These are phyloP conservation scores for Colletotrichum tamarilloi DNA, from an alignment of 2,329 filamentous ascomycete genomes.

Conservation along the genomic window DNA sequence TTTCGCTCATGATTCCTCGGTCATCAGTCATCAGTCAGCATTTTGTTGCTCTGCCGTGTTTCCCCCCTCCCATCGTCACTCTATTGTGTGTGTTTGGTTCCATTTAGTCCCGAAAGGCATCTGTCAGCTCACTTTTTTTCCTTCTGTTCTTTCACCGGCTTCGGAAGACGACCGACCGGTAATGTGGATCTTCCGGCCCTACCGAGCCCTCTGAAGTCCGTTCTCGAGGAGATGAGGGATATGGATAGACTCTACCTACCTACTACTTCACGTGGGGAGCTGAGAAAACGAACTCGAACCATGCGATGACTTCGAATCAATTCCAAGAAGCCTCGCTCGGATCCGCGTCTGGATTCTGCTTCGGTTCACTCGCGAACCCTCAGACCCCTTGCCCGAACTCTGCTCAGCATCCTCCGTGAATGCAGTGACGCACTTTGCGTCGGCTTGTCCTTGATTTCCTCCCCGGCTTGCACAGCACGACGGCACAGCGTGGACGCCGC, in stretches of 20 bases:
- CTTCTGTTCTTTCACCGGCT: not conserved
- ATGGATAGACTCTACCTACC: not conserved
- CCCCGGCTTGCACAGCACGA: not conserved
- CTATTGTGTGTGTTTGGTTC: not conserved
- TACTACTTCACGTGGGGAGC: not conserved
- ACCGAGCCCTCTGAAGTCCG: not conserved
- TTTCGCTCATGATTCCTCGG: conserved; percentile 3
- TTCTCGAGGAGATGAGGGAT: not conserved
- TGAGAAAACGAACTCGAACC: not conserved
- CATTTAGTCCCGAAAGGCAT: not conserved
- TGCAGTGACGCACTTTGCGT: conserved; percentile 1
- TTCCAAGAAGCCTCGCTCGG: conserved; percentile 3
- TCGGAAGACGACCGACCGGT: not conserved
- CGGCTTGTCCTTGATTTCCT: not conserved
- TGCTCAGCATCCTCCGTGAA: conserved; percentile 11
- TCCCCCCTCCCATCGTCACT: no score
- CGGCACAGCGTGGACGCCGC: not conserved
- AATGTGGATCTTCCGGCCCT: not conserved
- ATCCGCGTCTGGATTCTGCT: conserved; percentile 7
- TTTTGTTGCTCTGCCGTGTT: not conserved
- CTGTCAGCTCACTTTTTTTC: not conserved
- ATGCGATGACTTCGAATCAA: not conserved
- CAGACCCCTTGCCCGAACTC: conserved; percentile 20
- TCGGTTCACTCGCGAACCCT: conserved; percentile 22
- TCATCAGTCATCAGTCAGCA: not conserved